Evolutionary conservation across 2,329 filamentous ascomycete genomes (phyloP), one percentile per base, ranked within the genome.

Genomic region (Paecilomyces fulvus): DNA sequence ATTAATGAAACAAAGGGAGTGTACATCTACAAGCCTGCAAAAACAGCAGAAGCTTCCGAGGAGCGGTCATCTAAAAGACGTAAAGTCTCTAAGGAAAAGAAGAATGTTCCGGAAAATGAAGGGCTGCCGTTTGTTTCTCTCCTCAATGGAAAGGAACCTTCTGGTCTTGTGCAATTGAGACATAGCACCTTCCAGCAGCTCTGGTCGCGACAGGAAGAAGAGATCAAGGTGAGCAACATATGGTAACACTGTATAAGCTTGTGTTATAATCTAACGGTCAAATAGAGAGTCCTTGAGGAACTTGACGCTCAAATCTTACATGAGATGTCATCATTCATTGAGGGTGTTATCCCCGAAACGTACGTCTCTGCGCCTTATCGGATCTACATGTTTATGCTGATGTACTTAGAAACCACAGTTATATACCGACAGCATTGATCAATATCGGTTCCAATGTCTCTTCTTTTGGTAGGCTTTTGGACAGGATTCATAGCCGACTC

Each of bases 11-110:
- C 49, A 51, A 65, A 87, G 84, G 79, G 79, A 51, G 82, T 83
- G 56, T 87, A 84, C 67, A 73, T 87, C 60, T 87, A 86, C 69
- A 77, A 80, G 58, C 80, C 83, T 57, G 70, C 77, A 49, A 66
- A 68, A 72, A 75, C 56, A 68, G 73, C 58, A 53, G 72, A 68
- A 58, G 14, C 59, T 46, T 57, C 63, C 49, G 63, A 59, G 28
- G 70, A 74, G 52, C 77, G 80, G 43, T 80, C 83, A 28, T 66
- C 78, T 33, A 88, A 88, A 67, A 77, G 80, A 56, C 78, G 83
- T 55, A 84, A 80, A 65, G 73, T 83, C 7, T 76, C 76, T 0
- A 78, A 75, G 55, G 74, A 60, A 6, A 55, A 53, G 3, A 43
- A 53, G 3, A 43, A 58, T 51, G 50, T 57, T 5, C 33, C 59